phyloP scores from a whole-genome alignment of 176 grass and related monocot genomes.

The Paspalum notatum region DNA sequence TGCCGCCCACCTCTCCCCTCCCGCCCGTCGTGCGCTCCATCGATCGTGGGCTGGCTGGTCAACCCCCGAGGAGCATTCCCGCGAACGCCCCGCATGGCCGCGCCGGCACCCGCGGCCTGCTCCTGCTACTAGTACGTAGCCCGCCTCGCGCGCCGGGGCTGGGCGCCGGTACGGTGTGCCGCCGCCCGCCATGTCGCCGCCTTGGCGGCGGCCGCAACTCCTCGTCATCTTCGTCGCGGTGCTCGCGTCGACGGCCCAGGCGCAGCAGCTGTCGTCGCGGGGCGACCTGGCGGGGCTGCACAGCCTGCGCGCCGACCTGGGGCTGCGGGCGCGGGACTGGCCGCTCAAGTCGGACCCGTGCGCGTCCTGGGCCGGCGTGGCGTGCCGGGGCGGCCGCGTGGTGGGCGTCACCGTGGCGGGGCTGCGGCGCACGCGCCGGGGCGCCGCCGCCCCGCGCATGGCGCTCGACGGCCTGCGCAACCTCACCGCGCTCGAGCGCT shows the following conservation, averaged over 20 bases:
- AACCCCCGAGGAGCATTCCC: slow-evolving; percentile 44
- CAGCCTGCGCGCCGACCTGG: slow-evolving; percentile 76
- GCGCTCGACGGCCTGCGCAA: slow-evolving; percentile 52
- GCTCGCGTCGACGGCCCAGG: slow-evolving; percentile 27
- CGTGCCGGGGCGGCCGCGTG: slow-evolving; percentile 71
- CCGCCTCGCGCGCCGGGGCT: not conserved
- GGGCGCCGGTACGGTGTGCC: not conserved
- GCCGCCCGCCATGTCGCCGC: not conserved
- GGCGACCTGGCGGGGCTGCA: slow-evolving; percentile 57
- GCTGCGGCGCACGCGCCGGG: slow-evolving; percentile 67
- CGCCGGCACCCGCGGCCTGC: not conserved
- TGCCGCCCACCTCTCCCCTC: not conserved
- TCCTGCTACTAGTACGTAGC: not conserved
- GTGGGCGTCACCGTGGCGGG: slow-evolving; percentile 58
- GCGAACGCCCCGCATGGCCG: slow-evolving; percentile 39
- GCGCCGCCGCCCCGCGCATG: slow-evolving; percentile 24
- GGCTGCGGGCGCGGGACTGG: slow-evolving; percentile 70
- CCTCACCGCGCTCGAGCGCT: slow-evolving; percentile 60
- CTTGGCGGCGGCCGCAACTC: not conserved
- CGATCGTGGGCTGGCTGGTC: slow-evolving; percentile 40
- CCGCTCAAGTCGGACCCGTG: slow-evolving; percentile 67
- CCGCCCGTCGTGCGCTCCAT: not conserved
- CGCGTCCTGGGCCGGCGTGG: slow-evolving; percentile 56
- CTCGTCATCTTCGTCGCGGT: not conserved
- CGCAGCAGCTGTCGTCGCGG: slow-evolving; percentile 37